phyloP scores from a whole-genome alignment of 805 yeast genomes.

The Myxozyma kluyveri region DNA sequence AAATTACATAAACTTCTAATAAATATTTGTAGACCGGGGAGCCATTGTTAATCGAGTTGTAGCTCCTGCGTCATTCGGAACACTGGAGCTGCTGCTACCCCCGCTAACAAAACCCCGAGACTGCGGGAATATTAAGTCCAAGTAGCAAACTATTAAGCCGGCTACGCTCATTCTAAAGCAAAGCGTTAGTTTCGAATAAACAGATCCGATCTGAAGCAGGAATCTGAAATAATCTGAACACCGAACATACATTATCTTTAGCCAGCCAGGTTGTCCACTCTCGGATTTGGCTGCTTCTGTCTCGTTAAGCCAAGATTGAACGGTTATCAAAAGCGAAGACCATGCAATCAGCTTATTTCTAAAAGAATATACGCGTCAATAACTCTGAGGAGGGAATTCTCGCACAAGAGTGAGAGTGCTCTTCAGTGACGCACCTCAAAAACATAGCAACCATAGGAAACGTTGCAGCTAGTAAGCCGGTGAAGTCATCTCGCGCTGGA shows the following conservation, averaged over 20 bases:
- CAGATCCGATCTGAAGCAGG: neutral
- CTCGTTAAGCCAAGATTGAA: conserved; percentile 28
- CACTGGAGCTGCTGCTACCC: neutral
- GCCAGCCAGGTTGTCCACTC: conserved; percentile 23
- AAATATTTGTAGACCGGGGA: conserved; percentile 21
- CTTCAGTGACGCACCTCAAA: conserved; percentile 9
- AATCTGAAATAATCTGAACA: neutral
- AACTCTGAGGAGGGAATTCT: neutral
- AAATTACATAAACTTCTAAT: too few relatives aligned
- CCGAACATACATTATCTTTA: conserved; percentile 22
- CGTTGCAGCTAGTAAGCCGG: conserved; percentile 15
- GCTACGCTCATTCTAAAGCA: conserved; percentile 17
- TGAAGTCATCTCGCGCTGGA: conserved; percentile 10
- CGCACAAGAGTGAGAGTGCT: neutral
- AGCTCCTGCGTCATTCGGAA: conserved; percentile 11
- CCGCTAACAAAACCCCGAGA: neutral
- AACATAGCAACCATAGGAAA: conserved; percentile 29
- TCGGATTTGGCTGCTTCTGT: conserved; percentile 5
- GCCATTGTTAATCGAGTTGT: conserved; percentile 27
- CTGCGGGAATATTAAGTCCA: conserved; percentile 22
- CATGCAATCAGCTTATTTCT: conserved; percentile 25
- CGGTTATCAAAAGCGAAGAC: conserved; percentile 24
- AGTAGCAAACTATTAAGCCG: conserved; percentile 27
- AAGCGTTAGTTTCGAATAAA: neutral
- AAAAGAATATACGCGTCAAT: neutral